A percentile compares a stretch with the other conserved stretches of the same genome.
These are phyloP conservation scores for Thinopyrum obtusiflorum DNA, from an alignment of 202 grass and related monocot genomes.

Conservation along the genomic window DNA sequence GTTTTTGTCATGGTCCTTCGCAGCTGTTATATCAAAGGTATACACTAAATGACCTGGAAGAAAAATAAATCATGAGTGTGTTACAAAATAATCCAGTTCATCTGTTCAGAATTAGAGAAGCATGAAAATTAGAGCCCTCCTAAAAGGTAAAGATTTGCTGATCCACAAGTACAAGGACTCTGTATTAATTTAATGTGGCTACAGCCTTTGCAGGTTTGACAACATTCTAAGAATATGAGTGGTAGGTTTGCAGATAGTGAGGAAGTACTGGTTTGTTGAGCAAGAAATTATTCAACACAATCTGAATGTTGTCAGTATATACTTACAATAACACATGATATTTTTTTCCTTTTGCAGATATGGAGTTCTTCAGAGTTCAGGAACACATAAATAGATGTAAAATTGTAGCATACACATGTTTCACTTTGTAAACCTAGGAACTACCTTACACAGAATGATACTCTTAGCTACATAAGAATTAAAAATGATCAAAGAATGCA, in stretches of 20 bases:
- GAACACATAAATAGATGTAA: neutral
- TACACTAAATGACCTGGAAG: slow-evolving; percentile 69
- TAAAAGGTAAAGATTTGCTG: neutral
- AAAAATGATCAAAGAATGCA: slow-evolving; percentile 10
- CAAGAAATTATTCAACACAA: neutral
- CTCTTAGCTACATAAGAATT: neutral
- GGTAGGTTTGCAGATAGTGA: neutral
- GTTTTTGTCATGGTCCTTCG: slow-evolving; percentile 45
- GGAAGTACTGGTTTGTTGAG: neutral
- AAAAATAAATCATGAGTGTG: slow-evolving; percentile 15
- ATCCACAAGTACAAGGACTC: neutral
- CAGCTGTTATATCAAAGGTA: slow-evolving; percentile 65
- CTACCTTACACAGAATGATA: neutral
- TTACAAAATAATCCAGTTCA: slow-evolving; percentile 15
- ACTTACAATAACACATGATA: neutral
- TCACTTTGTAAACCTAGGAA: slow-evolving; percentile 21
- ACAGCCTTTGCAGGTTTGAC: neutral
- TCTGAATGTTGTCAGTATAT: neutral
- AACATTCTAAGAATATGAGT: neutral
- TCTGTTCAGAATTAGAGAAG: neutral
- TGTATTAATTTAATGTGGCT: neutral
- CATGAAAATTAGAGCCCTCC: neutral
- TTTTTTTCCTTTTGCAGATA: neutral
- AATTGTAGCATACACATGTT: slow-evolving; percentile 5
- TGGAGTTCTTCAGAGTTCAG: slow-evolving; percentile 1